Evolutionary conservation across 495 filamentous ascomycete genomes (phyloP), one percentile per base, ranked within the genome.

Genomic region (Hyaloscypha finlandica): DNA sequence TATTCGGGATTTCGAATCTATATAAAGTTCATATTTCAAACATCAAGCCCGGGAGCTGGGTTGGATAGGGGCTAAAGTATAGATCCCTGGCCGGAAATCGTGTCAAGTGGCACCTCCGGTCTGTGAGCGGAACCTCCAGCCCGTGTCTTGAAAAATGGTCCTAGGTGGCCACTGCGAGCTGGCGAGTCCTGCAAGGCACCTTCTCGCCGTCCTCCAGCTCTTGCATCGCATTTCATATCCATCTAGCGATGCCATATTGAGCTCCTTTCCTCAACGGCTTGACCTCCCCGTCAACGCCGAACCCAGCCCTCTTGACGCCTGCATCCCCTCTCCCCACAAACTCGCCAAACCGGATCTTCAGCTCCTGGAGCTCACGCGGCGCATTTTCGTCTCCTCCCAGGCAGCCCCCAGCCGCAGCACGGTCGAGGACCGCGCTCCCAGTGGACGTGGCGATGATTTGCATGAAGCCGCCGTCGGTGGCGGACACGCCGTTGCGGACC

Each of bases 331-430:
- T 31, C 19, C 67, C 63, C 11, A 64, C 67, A 12, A 76, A 59
- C 42, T 73, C 74, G 33, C 74, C 74, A 68, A 71, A 75, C 58
- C 64, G 59, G 11, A 75, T 70, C 62, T 75, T 65, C 61, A 72
- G 48, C 22, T 73, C 59, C 52, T 67, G 69, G 22, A 74, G 33
- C 25, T 74, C 70, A 6, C 69, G 59, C 14, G 74, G 74, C 11
- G 71, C 61, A 57, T 69, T 75, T 61, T 71, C 72, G 2, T 67
- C 57, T 16, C 72, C 74, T 6, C 72, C 74, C n/a, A 74, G 55
- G 63, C 70, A 75, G 0, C 72, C 74, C 33, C 67, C 63, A 22
- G 68, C 70, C 9, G 74, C 74, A 11, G 73, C 64, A 32, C 70
- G 60, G 35, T 69, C 65, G 8, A 75, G 63, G 16, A 55, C 32